Conservation (phyloP, 306 rosid genomes). For the Cotoneaster glaucophyllus region DNA sequence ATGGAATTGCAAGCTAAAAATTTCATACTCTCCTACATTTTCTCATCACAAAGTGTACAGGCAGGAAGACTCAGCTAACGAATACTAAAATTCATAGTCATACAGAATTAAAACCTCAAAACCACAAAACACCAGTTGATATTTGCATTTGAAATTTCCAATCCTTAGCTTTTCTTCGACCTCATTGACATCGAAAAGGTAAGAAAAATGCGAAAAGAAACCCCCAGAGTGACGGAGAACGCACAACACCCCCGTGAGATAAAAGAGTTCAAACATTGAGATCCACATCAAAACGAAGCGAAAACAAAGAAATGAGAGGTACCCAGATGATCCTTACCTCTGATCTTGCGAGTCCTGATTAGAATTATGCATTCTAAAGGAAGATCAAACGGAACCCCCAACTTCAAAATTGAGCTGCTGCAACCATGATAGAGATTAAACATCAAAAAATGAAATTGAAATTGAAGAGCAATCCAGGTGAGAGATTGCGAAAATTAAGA, state of each 20-base stretch:
- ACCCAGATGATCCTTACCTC: constrained; percentile 42
- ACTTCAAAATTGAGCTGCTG: constrained; percentile 23
- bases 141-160: neutral
- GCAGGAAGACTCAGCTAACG: neutral
- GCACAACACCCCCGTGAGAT: neutral
- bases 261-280: neutral
- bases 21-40: neutral
- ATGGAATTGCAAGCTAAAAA: neutral
- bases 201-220: neutral
- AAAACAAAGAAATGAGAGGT: constrained; percentile 6
- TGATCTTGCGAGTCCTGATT: constrained; percentile 58
- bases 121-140: neutral
- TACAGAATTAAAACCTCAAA: constrained; percentile 5
- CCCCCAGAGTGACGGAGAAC: neutral
- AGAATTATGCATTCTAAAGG: constrained; percentile 35
- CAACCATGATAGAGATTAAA: neutral
- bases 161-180: neutral
- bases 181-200: neutral
- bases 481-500: neutral
- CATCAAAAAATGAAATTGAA: constrained; percentile 1
- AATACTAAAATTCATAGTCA: neutral
- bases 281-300: neutral
- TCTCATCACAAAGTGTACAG: neutral
- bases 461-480: constrained; percentile 17
- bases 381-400: constrained; percentile 8